Evolutionary conservation across 2,329 filamentous ascomycete species (phyloP), one percentile per base, ranked within the genome.

Genomic region (Lasiodiplodia sp.): DNA sequence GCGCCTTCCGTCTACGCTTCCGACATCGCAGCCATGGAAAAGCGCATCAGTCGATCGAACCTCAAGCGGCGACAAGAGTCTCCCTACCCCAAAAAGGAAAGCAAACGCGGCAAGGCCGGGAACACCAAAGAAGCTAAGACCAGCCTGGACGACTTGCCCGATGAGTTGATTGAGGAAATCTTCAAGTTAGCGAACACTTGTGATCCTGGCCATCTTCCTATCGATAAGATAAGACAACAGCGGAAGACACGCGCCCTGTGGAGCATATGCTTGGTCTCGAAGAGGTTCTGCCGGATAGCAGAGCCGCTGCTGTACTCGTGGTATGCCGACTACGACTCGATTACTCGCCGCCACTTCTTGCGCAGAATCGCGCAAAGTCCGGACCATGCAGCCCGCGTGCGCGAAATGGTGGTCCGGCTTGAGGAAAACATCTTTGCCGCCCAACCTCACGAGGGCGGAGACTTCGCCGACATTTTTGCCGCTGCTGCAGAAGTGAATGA

Each of bases 51-150:
- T 3, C 40, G 40, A 21, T 25, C 23, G n/a, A 51, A 34, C 25
- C 58, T 49, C 23, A 63, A 63, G 18, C 31, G 58, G 23, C 40
- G 58, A 11, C 58, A 40, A 2, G 58, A 63, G 21, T 63, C 58
- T 4, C 58, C 58, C 18, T 63, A 51, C 18, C 58, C 58, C 40
- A 63, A 51, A 25, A 51, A 37, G 31, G 14, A 49, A 28, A 31
- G 58, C 58, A 63, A 63, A 63, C 58, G 40, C 40, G 58, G 58
- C n/a, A 60, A 60, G 25, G 14, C 57, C 21, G 56, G 34, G 21
- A 28, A 16, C 37, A 37, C 16, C 38, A 7, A 28, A 10, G 28
- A 21, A 8, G 4, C 40, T 4, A 25, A 18, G 38, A 44, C 38
- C 40, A 18, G 8, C 40, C 49, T 63, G 18, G 34, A 31, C 28